phyloP scores from a whole-genome alignment of 495 filamentous ascomycete genomes.

The Jackrogersella minutella region DNA sequence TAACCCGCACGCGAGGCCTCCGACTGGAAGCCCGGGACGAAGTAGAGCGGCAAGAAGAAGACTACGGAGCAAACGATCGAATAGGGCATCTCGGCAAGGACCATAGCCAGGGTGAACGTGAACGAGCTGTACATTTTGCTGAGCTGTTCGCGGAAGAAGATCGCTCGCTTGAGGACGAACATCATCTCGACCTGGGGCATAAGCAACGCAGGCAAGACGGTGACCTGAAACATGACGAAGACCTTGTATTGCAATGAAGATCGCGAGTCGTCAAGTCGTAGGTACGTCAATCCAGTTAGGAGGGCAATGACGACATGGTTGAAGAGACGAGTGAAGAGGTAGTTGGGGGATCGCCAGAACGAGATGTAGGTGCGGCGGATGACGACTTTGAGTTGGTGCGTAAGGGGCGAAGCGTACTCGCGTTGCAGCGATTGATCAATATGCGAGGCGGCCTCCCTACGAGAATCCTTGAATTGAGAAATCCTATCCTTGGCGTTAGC shows the following conservation, averaged over 20 bases:
- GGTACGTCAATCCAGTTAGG: conserved; percentile 75
- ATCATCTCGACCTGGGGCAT: conserved; percentile 78
- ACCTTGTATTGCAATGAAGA: conserved; percentile 77
- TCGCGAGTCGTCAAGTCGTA: conserved; percentile 72
- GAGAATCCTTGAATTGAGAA: conserved; percentile 67
- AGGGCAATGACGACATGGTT: conserved; percentile 76
- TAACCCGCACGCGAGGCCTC: conserved; percentile 71
- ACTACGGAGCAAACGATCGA: conserved; percentile 72
- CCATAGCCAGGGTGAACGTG: conserved; percentile 73
- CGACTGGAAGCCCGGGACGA: conserved; percentile 69
- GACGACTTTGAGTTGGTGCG: conserved; percentile 74
- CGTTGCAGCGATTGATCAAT: conserved; percentile 57
- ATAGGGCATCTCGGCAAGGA: conserved; percentile 81
- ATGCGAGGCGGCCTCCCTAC: conserved; percentile 56
- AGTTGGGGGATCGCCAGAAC: conserved; percentile 80
- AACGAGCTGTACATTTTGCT: conserved; percentile 80
- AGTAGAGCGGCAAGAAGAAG: conserved; percentile 81
- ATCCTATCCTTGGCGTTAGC: conserved; percentile 72
- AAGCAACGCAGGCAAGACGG: conserved; percentile 77
- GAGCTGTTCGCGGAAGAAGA: conserved; percentile 80
- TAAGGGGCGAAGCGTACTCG: conserved; percentile 78
- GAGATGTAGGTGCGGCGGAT: conserved; percentile 68
- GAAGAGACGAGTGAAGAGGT: conserved; percentile 74
- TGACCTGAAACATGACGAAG: conserved; percentile 86
- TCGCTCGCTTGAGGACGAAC: conserved; percentile 74